phyloP scores from a whole-genome alignment of 2,329 filamentous ascomycete genomes.

The Diaporthe nobilis region DNA sequence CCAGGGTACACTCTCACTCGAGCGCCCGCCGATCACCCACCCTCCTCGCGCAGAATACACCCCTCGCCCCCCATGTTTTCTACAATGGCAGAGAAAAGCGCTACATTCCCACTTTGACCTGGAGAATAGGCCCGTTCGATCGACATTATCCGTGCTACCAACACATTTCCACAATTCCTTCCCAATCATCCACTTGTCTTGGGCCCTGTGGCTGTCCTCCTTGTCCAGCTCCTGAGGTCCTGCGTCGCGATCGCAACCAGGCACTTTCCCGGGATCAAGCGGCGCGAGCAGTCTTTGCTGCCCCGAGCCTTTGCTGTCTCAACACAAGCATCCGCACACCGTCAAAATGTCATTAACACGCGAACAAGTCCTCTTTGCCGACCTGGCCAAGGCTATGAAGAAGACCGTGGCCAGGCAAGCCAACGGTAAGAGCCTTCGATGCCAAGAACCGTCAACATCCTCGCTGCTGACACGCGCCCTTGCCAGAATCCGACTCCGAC shows the following conservation, averaged over 20 bases:
- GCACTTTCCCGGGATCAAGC: not conserved
- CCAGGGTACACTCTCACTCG: constrained; percentile 1
- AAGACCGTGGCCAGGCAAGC: constrained; percentile 75
- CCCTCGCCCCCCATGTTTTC: not conserved
- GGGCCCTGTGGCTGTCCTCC: not conserved
- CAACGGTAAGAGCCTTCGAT: constrained; percentile 64
- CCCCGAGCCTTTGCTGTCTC: not conserved
- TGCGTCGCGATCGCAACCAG: constrained; percentile 4
- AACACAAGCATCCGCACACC: not conserved
- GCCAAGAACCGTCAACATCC: constrained; percentile 32
- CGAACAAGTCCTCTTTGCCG: constrained; percentile 74
- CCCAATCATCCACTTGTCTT: not conserved
- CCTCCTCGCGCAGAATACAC: constrained; percentile 11
- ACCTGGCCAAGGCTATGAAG: constrained; percentile 78
- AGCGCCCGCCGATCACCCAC: constrained; percentile 18
- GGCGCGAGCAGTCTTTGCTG: not conserved
- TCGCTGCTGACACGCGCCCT: constrained; percentile 41
- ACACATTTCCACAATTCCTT: not conserved
- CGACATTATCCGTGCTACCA: not conserved
- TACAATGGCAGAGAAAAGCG: constrained; percentile 2
- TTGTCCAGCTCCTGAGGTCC: not conserved
- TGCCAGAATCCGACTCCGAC: constrained; percentile 82
- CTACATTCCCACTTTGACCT: constrained; percentile 8
- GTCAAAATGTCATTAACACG: constrained; percentile 60
- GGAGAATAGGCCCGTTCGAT: not conserved